These are phyloP conservation scores for Bertia moriformis DNA, from an alignment of 2,329 filamentous ascomycete genomes.

Conservation along the genomic window DNA sequence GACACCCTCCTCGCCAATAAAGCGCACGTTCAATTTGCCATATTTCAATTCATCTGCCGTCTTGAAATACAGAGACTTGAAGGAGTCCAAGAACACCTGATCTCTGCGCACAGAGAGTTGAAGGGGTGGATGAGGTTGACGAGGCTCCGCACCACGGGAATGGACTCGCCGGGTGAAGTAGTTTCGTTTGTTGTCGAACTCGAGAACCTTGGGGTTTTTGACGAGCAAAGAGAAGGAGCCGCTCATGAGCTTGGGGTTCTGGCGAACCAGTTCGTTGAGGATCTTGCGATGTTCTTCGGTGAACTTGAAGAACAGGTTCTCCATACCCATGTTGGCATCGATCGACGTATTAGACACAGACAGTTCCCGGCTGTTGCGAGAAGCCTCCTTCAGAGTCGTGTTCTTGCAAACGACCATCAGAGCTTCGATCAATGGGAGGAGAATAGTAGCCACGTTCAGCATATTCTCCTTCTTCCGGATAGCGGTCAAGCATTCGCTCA, in stretches of 20 bases:
- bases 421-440: slow-evolving; percentile 85
- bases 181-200: slow-evolving; percentile 99
- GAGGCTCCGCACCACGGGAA: slow-evolving; percentile 47
- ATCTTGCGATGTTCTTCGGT: slow-evolving; percentile 96
- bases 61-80: slow-evolving; percentile 97
- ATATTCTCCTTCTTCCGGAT: slow-evolving; percentile 89
- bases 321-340: slow-evolving; percentile 68
- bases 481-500: slow-evolving; percentile 74
- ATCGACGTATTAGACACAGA: not conserved
- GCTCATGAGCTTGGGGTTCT: slow-evolving; percentile 96
- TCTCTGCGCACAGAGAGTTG: slow-evolving; percentile 84
- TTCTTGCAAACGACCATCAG: slow-evolving; percentile 99
- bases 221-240: slow-evolving; percentile 91
- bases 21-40: slow-evolving; percentile 92
- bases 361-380: slow-evolving; percentile 12
- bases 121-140: slow-evolving; percentile 49
- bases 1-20: slow-evolving; percentile 93
- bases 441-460: slow-evolving; percentile 90
- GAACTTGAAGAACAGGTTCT: slow-evolving; percentile 88
- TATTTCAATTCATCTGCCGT: slow-evolving; percentile 95
- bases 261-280: slow-evolving; percentile 89
- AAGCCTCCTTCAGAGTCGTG: slow-evolving; percentile 61
- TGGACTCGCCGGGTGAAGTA: slow-evolving; percentile 95
- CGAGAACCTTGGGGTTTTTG: slow-evolving; percentile 95
- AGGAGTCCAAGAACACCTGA: slow-evolving; percentile 94